Base-by-base conservation (phyloP, 2,329 filamentous ascomycete genomes). In the Diaporthe velutina region DNA sequence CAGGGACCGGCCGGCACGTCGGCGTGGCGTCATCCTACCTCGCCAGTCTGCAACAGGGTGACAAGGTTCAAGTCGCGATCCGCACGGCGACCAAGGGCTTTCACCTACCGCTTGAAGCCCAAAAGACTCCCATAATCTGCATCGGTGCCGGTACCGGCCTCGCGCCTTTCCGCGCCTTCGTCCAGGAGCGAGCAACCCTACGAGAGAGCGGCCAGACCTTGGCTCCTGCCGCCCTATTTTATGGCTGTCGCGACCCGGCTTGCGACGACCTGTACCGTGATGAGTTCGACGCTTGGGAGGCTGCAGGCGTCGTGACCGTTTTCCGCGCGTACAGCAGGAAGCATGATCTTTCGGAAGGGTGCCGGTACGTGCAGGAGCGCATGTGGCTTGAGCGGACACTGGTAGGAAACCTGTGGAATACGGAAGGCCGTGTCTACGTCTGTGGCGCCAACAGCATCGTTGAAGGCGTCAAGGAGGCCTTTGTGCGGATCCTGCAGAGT, bases 291-390 rank as follows among this genome's bases (percentile, higher is more conserved):
- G 60, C 74, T 42, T 79, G 76, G 78, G 76, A 79, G 66, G 96
- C 95, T 75, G 95, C 97, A 0, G 97, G 97, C 68, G 94, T 98
- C 79, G 95, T 99, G 48, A 52, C 52, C n/a, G 57, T 67, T 35
- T 28, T 50, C 6, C 54, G 58, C 25, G 71, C 64, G 17, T 73
- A 66, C 50, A 73, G 57, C 58, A 52, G 71, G 33, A 61, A 57
- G n/a, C 30, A 67, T 13, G 57, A 25, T 15, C 19, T 48, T 1
- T 45, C 25, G 4, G 61, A 73, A 7, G 61, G 71, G n/a, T 73
- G 71, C 25, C 38, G 73, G 33, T 74, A 74, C 48, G 68, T 72
- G 68, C 73, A 74, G 70, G 73, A 74, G 10, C 70, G 73, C 19
- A 15, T 74, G 42, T 42, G 52, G 52, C 52, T 10, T 17, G 52